Base-by-base conservation (phyloP, 192 early-diverging fungal genomes). In the Spizellomyces sp. region DNA sequence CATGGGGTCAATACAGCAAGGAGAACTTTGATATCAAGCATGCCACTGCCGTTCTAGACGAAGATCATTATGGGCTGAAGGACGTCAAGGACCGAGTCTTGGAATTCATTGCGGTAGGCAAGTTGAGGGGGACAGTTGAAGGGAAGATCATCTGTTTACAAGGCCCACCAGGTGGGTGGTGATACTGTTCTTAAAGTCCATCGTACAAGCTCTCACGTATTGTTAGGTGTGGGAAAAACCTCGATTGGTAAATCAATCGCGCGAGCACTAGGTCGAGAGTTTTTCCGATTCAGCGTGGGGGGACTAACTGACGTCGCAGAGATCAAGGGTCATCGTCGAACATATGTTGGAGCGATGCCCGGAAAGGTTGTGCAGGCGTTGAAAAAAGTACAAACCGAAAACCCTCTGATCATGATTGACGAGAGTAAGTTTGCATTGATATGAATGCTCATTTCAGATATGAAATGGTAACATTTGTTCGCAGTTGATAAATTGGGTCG, bases 321-420 rank as follows among this genome's bases (percentile, higher is more conserved):
- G 78, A 97, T 99, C 77, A 99, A 99, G 86, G 98, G 96, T 27
- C 98, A 98, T 81, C 90, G 98, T 45, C 85, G 98, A 58, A 99
- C 98, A 5, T 99, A 99, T 78, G 98, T 99, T 8, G 98, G 98
- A 55, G 98, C 98, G 6, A 99, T 99, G 98, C 98, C 98, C 17
- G 98, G 98, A 48, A 99, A 99, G 79, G 95, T 99, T 14, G 89
- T 99, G 22, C 98, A 99, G 81, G 98, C 98, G 2, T 79, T 99
- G 68, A 99, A 99, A 76, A 96, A 96, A 54, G 98, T 99, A 6
- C 95, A 99, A 78, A 97, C 98, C 0, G 96, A 98, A 80, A 99
- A 99, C 77, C 96, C 96, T 14, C 78, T 99, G 22, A 89, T 99
- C 55, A 85, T 99, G 81, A 98, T 99, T 70, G 98, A 99, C 82